These are phyloP conservation scores for Paramecium sonneborni DNA, from an alignment of 73 alveolate species.

Conservation along the genomic window DNA sequence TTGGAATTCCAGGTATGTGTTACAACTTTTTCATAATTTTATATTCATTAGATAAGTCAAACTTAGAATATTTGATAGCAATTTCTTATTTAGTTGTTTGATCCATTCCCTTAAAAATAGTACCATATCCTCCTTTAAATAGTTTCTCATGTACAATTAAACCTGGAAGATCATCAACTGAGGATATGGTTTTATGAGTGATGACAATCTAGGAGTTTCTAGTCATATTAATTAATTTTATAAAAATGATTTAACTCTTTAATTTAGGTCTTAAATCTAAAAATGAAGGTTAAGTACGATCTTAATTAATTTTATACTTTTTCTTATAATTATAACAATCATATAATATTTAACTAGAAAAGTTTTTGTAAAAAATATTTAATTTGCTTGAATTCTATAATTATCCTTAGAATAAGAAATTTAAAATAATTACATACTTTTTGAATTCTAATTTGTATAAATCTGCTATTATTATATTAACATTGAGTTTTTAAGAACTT, in stretches of 20 bases:
- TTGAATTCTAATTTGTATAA: no score
- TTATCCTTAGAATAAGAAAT: no score
- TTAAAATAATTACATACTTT: no score
- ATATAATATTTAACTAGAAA: no score
- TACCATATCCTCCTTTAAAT: slow-evolving; percentile 22
- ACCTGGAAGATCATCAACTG: background rate
- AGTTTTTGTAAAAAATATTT: no score
- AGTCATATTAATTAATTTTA: background rate
- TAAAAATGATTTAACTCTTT: background rate
- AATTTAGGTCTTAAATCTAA: background rate
- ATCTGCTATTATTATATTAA: no score
- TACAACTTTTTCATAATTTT: slow-evolving; percentile 17
- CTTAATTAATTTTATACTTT: background rate
- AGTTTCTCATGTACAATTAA: background rate
- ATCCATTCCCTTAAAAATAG: slow-evolving; percentile 18
- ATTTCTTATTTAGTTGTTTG: background rate
- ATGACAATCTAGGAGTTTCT: background rate
- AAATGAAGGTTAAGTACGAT: background rate
- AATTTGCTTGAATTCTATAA: no score
- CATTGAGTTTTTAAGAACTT: no score
- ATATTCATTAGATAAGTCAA: slow-evolving; percentile 1
- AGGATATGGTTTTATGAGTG: background rate
- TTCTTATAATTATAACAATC: background rate
- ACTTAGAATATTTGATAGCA: background rate
- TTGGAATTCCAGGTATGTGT: slow-evolving; percentile 9